Conservation (phyloP, 2,329 filamentous ascomycete genomes). For the Malbranchea zuffiana region DNA sequence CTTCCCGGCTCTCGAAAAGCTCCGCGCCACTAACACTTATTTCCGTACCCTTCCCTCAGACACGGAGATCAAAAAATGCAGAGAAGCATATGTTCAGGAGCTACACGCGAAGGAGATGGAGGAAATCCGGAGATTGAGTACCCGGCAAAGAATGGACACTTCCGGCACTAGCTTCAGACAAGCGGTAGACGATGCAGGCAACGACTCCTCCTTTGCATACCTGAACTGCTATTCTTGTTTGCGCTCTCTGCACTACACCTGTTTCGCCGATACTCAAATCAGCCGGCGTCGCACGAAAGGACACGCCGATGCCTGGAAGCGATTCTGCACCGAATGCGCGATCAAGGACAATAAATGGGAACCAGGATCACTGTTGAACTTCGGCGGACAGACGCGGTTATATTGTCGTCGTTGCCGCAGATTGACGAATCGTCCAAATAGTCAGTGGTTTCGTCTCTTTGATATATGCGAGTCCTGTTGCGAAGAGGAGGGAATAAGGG, state of each 20-base stretch:
- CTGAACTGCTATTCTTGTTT: slow-evolving; percentile 18
- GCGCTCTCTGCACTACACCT: slow-evolving; percentile 6
- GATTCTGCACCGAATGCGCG: slow-evolving; percentile 17
- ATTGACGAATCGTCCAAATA: background rate
- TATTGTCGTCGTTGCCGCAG: slow-evolving; percentile 9
- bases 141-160: background rate
- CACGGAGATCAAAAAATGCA: slow-evolving; percentile 7
- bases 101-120: slow-evolving; percentile 7
- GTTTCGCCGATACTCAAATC: slow-evolving; percentile 15
- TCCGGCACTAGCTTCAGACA: background rate
- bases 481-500: background rate
- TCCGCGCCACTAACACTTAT: slow-evolving; percentile 13
- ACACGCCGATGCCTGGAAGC: slow-evolving; percentile 13
- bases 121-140: slow-evolving; percentile 2
- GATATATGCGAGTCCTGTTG: slow-evolving; percentile 7
- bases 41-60: slow-evolving; percentile 13
- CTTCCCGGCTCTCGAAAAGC: slow-evolving; percentile 12
- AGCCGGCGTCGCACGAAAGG: slow-evolving; percentile 15
- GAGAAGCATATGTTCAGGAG: slow-evolving; percentile 5
- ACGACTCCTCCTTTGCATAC: slow-evolving; percentile 5
- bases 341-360: slow-evolving; percentile 15
- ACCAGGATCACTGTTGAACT: slow-evolving; percentile 12
- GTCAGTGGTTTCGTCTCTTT: background rate
- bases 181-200: background rate
- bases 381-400: background rate